Percentiles rank a stretch among this genome's conserved stretches.
Evolutionary conservation across 2,329 filamentous ascomycete species (phyloP).

Genomic region (Hymenoscyphus scutula): DNA sequence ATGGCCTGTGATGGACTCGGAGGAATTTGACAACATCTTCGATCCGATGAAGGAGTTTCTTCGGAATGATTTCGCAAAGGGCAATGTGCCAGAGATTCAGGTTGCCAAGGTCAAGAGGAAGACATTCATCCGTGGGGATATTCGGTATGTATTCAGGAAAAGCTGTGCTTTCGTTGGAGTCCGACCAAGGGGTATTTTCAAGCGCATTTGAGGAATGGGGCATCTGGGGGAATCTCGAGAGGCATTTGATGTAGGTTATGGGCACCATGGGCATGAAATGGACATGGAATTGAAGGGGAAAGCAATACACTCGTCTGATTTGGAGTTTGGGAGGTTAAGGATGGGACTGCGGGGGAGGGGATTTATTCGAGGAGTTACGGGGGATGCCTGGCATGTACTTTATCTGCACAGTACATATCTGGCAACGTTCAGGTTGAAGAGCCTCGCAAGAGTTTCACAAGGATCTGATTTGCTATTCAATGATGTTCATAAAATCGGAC

Average conservation of each 20-base stretch:
- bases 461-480: too few relatives aligned
- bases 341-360: neutral
- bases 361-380: too few relatives aligned
- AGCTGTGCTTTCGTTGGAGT: conserved; percentile 28
- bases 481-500: too few relatives aligned
- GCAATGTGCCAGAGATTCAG: conserved; percentile 23
- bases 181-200: conserved; percentile 28
- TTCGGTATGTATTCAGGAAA: conserved; percentile 31
- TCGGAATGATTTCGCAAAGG: conserved; percentile 27
- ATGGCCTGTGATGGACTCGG: conserved; percentile 17
- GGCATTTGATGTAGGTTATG: too few relatives aligned
- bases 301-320: too few relatives aligned
- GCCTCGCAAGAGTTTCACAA: too few relatives aligned
- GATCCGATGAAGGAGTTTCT: conserved; percentile 29
- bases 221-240: too few relatives aligned
- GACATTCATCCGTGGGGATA: conserved; percentile 31
- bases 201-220: conserved; percentile 21
- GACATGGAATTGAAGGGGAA: neutral
- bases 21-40: conserved; percentile 23
- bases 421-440: too few relatives aligned
- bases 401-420: too few relatives aligned
- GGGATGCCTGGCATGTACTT: too few relatives aligned
- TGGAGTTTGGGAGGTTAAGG: neutral
- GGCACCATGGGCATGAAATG: too few relatives aligned
- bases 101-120: conserved; percentile 35